Conservation (phyloP, 1,284 basidiomycete genomes). For the Leucoagaricus sp. region DNA sequence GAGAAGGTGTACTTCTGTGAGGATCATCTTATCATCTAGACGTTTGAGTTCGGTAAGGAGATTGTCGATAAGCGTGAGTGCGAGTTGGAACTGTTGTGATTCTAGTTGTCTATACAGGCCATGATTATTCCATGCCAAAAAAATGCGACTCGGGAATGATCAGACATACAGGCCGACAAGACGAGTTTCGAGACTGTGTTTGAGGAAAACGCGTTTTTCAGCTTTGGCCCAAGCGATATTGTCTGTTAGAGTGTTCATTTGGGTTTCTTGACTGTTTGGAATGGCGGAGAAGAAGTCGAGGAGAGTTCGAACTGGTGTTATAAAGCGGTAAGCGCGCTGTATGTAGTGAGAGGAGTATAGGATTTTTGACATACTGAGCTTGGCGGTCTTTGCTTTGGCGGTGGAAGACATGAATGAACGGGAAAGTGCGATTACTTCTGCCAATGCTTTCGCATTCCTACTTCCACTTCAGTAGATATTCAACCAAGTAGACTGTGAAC, state of each 20-base stretch:
- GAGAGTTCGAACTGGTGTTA: constrained; percentile 79
- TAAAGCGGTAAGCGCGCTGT: constrained; percentile 10
- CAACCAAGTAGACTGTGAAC: constrained; percentile 26
- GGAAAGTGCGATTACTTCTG: constrained; percentile 85
- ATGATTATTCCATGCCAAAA: background rate
- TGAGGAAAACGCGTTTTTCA: constrained; percentile 95
- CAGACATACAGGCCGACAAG: constrained; percentile 76
- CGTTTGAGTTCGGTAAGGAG: constrained; percentile 90
- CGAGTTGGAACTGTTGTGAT: constrained; percentile 75
- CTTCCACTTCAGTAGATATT: background rate
- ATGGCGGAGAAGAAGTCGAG: constrained; percentile 88
- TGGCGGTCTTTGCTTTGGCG: constrained; percentile 98
- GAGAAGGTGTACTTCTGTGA: constrained; percentile 95
- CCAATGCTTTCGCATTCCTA: constrained; percentile 85
- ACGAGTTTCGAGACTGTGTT: constrained; percentile 92
- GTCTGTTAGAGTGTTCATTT: constrained; percentile 85
- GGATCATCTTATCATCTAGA: constrained; percentile 96
- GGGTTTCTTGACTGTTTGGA: constrained; percentile 75
- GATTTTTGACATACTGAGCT: constrained; percentile 73
- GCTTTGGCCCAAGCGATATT: constrained; percentile 93
- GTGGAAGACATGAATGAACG: constrained; percentile 92
- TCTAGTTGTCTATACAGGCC: constrained; percentile 66
- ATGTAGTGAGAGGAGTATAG: background rate
- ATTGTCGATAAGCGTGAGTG: constrained; percentile 81
- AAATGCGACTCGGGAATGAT: background rate